A percentile compares a stretch with the other conserved stretches of the same genome.
These are phyloP conservation scores for Galerina marginata DNA, from an alignment of 768 basidiomycete species.

Conservation along the genomic window DNA sequence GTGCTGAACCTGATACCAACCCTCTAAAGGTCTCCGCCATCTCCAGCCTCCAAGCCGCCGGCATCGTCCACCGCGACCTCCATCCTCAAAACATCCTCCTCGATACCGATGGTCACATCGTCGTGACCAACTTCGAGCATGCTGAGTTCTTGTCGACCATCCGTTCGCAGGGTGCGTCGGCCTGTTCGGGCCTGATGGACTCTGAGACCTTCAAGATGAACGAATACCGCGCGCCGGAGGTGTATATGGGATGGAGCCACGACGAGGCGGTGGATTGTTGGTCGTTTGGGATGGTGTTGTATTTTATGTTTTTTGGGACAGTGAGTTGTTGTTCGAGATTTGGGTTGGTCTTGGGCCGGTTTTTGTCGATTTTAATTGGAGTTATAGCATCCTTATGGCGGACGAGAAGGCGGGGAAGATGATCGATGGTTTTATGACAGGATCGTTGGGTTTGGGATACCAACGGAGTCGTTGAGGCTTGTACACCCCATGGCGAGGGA, in stretches of 20 bases:
- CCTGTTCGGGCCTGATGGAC: not conserved
- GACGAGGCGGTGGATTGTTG: slow-evolving; percentile 61
- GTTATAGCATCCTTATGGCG: slow-evolving; percentile 47
- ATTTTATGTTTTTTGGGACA: slow-evolving; percentile 53
- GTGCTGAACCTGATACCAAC: not conserved
- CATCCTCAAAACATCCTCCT: slow-evolving; percentile 51
- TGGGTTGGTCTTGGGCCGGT: not conserved
- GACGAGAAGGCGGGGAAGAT: slow-evolving; percentile 25
- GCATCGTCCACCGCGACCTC: slow-evolving; percentile 53
- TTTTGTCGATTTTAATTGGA: not conserved
- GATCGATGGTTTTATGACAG: slow-evolving; percentile 35
- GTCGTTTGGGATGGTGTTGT: slow-evolving; percentile 60
- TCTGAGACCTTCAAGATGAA: slow-evolving; percentile 18
- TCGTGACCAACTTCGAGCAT: slow-evolving; percentile 48
- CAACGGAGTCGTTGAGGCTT: slow-evolving; percentile 29
- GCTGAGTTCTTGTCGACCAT: slow-evolving; percentile 33
- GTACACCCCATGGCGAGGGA: slow-evolving; percentile 42
- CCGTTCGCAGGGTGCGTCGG: not conserved
- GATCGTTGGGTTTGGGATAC: slow-evolving; percentile 38
- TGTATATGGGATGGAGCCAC: slow-evolving; percentile 59
- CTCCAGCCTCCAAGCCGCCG: slow-evolving; percentile 45
- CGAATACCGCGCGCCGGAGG: slow-evolving; percentile 55
- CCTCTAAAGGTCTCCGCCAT: slow-evolving; percentile 45
- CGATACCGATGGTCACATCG: slow-evolving; percentile 48
- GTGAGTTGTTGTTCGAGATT: slow-evolving; percentile 32